Evolutionary conservation across 2,329 filamentous ascomycete genomes (phyloP).

Genomic region (Calycina herbarum): DNA sequence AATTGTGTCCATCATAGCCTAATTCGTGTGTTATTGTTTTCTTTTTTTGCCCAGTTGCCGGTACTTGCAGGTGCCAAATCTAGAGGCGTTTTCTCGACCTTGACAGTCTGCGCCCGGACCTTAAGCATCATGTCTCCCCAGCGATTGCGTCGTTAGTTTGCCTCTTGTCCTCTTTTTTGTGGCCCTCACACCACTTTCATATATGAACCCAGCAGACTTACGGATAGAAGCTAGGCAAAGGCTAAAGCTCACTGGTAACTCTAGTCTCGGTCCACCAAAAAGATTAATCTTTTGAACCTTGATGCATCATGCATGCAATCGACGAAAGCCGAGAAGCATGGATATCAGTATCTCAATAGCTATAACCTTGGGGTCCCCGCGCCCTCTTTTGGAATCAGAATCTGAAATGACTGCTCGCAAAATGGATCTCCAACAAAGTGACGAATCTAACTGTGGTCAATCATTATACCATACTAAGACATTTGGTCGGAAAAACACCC

Average conservation of each 20-base stretch:
- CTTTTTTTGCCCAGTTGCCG: background rate
- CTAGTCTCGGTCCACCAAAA: slow-evolving; percentile 4
- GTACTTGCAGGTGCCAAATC: background rate
- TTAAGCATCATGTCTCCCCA: background rate
- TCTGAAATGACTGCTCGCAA: background rate
- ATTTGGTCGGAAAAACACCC: slow-evolving; percentile 19
- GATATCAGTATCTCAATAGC: slow-evolving; percentile 27
- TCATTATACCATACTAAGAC: background rate
- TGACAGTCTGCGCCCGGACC: background rate
- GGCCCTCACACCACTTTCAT: background rate
- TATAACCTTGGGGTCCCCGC: slow-evolving; percentile 24
- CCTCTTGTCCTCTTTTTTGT: background rate
- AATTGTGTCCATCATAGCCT: background rate
- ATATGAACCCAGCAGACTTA: background rate
- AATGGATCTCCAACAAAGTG: background rate
- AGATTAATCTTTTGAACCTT: background rate
- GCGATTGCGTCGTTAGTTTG: background rate
- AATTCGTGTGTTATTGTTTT: background rate
- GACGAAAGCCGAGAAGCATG: slow-evolving; percentile 14
- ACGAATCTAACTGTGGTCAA: background rate
- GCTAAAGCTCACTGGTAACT: background rate
- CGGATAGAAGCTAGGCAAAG: background rate
- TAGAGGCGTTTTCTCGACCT: background rate
- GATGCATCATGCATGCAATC: background rate
- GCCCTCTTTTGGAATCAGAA: slow-evolving; percentile 11